Conservation (phyloP, 202 grass and related monocot genomes). For the Schoenoplectus triqueter region DNA sequence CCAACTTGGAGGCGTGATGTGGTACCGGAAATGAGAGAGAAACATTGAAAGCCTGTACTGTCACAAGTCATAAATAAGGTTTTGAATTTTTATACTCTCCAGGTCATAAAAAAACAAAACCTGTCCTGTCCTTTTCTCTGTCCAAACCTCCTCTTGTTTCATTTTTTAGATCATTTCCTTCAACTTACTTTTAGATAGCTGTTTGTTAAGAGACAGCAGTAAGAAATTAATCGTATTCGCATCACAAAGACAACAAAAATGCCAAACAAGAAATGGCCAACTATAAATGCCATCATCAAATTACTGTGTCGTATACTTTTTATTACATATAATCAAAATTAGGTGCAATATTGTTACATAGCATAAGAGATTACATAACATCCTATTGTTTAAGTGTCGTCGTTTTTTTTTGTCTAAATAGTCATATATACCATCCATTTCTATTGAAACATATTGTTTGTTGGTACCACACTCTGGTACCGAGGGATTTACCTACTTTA, state of each 20-base stretch:
- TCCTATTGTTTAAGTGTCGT: too few relatives aligned
- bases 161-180: neutral
- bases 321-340: too few relatives aligned
- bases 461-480: too few relatives aligned
- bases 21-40: slow-evolving; percentile 27
- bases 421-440: too few relatives aligned
- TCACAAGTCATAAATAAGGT: neutral
- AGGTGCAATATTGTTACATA: too few relatives aligned
- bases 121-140: neutral
- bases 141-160: neutral
- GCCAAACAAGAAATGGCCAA: neutral
- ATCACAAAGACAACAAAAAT: neutral
- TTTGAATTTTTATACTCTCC: neutral
- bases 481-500: too few relatives aligned
- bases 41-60: slow-evolving; percentile 7
- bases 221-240: neutral
- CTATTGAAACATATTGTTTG: too few relatives aligned
- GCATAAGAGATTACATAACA: too few relatives aligned
- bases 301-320: too few relatives aligned
- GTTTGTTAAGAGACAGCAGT: neutral
- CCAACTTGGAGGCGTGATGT: neutral
- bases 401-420: too few relatives aligned
- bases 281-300: too few relatives aligned
- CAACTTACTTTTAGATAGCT: neutral
- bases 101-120: neutral